These are phyloP conservation scores for Aspergillus fumigatiaffinis DNA, from an alignment of 2,329 filamentous ascomycete species.

Conservation along the genomic window DNA sequence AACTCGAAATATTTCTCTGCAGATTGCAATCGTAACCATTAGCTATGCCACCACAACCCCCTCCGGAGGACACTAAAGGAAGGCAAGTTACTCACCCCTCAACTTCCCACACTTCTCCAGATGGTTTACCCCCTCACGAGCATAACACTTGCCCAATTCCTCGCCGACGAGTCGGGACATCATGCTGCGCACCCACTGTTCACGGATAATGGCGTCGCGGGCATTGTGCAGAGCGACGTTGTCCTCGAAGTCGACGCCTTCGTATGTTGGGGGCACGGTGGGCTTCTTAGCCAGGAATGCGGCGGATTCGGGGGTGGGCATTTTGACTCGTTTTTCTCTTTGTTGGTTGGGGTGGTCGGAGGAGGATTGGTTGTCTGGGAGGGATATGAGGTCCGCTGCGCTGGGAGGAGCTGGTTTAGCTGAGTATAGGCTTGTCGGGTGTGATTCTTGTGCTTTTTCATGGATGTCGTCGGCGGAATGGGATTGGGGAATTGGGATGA, in stretches of 20 bases:
- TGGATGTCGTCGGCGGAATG: slow-evolving; percentile 9
- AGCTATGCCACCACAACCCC: neutral
- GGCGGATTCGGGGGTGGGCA: slow-evolving; percentile 64
- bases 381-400: slow-evolving; percentile 2
- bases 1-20: slow-evolving; percentile 63
- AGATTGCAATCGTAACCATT: neutral
- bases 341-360: neutral
- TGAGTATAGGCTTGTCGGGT: slow-evolving; percentile 17
- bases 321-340: slow-evolving; percentile 30
- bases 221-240: slow-evolving; percentile 60
- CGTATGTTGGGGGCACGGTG: slow-evolving; percentile 61
- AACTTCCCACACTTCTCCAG: slow-evolving; percentile 64
- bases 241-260: slow-evolving; percentile 65
- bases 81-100: too few species aligned
- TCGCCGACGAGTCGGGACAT: slow-evolving; percentile 63
- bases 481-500: slow-evolving; percentile 17
- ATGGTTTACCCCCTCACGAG: slow-evolving; percentile 62
- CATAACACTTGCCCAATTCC: slow-evolving; percentile 66
- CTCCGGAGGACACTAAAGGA: neutral
- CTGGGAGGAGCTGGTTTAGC: slow-evolving; percentile 9
- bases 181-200: slow-evolving; percentile 67
- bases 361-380: slow-evolving; percentile 2
- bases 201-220: slow-evolving; percentile 61
- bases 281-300: slow-evolving; percentile 63
- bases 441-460: slow-evolving; percentile 13